A percentile compares a stretch with the other conserved stretches of the same genome.
These are phyloP conservation scores for Paraphoma sp. DNA, from an alignment of 2,329 filamentous ascomycete species.

Conservation along the genomic window DNA sequence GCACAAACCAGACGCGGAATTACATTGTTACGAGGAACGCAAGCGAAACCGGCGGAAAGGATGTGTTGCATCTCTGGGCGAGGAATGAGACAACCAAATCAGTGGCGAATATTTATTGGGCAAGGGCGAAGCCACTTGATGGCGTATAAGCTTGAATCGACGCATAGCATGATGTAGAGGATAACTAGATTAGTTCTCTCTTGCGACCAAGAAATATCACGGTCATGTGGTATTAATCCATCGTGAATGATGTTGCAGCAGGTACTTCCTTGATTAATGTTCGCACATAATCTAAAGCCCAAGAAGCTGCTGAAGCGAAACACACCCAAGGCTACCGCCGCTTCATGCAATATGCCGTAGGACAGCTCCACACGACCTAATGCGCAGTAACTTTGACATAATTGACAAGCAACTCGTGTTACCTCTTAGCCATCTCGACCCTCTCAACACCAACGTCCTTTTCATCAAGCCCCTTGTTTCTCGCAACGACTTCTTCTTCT, in stretches of 20 bases:
- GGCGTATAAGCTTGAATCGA: background rate
- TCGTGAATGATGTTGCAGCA: no score
- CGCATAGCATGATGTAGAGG: no score
- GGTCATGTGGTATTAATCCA: no score
- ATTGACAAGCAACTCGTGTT: background rate
- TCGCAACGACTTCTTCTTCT: slow-evolving; percentile 19
- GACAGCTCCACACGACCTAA: background rate
- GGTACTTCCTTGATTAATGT: no score
- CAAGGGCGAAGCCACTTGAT: background rate
- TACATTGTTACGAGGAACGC: slow-evolving; percentile 11
- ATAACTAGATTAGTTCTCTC: no score
- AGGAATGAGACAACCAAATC: slow-evolving; percentile 1
- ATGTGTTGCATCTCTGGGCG: slow-evolving; percentile 13
- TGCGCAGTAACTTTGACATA: no score
- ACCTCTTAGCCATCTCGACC: slow-evolving; percentile 17
- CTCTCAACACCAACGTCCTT: slow-evolving; percentile 27
- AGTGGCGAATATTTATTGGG: slow-evolving; percentile 11
- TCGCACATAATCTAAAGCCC: no score
- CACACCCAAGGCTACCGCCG: no score
- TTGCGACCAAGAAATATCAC: no score
- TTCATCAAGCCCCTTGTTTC: slow-evolving; percentile 26
- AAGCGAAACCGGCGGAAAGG: slow-evolving; percentile 1
- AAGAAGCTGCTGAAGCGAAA: no score
- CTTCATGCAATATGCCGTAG: no score
- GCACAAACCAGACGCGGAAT: slow-evolving; percentile 16